Evolutionary conservation across 495 filamentous ascomycete species (phyloP).

Genomic region (Podospora pseudoanserina): DNA sequence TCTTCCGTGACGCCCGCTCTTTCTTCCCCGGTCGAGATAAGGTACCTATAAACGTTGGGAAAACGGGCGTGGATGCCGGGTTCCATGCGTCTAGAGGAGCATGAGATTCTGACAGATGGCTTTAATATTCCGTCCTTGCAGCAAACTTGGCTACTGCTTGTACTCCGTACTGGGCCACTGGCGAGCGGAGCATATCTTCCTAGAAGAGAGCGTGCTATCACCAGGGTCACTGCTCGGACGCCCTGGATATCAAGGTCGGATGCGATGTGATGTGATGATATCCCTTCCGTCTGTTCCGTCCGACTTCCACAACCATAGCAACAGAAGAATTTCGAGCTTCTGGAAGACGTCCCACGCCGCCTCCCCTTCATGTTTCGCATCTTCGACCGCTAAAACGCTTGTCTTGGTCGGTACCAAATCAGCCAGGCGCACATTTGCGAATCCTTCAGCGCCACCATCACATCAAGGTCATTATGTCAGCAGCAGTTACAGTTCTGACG

Average conservation of each 20-base stretch:
- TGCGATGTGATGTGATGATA: no score
- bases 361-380: neutral
- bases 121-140: neutral
- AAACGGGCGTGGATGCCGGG: no score
- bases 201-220: no score
- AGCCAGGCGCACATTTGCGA: neutral
- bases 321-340: neutral
- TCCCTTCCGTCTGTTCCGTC: no score
- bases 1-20: neutral
- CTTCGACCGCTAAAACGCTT: neutral
- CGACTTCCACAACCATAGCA: neutral
- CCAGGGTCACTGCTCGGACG: no score
- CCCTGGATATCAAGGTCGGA: no score
- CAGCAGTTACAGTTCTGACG: neutral
- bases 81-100: neutral
- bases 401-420: neutral
- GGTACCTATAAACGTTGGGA: no score
- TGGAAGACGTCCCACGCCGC: neutral
- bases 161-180: neutral
- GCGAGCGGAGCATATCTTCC: no score
- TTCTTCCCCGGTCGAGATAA: neutral
- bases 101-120: neutral
- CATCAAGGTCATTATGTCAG: neutral
- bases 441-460: neutral
- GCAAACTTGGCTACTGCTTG: neutral